Evolutionary conservation across 495 filamentous ascomycete species (phyloP), one percentile per base, ranked within the genome.

Genomic region (Annulohypoxylon maeteangense): DNA sequence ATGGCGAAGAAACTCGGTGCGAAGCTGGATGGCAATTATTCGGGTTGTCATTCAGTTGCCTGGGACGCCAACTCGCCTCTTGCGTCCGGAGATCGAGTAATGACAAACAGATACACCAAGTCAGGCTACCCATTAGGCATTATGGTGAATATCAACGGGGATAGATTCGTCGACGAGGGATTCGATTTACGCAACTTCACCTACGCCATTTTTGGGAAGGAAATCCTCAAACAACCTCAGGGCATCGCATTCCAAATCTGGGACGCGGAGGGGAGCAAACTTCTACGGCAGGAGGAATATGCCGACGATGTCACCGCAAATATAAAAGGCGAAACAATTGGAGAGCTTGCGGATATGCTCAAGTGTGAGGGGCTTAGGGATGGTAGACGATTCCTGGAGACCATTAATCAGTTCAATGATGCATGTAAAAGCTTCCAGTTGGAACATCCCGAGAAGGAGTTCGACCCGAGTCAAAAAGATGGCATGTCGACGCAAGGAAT

Each of bases 61-160:
- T 90, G 89, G 89, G 89, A 91, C 66, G 87, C 87, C 0, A 84
- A 88, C 72, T 81, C 88, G 0, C 79, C 83, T 1, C 65, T 78
- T 0, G 70, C 87, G 40, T 75, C 77, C 0, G 88, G 89, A 0
- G 82, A 90, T 53, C 81, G 85, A 6, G 78, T 73, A 12, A 62
- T 86, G 5, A 86, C 88, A 45, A 91, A 91, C 58, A 82, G 89
- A 75, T 91, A 84, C 72, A 91, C 89, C 5, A 91, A 90, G 67
- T 87, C 83, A 14, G 89, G 89, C 3, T 91, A 90, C 62, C 89
- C 89, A 2, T 78, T 91, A 0, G 89, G 88, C 0, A 58, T 91
- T 4, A 90, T 89, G 86, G 53, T 90, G 11, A 90, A 91, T 60
- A 54, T 74, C 0, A 68, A 84, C 1, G 89, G 89, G 1, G 74